Base-by-base conservation (phyloP, 2,329 filamentous ascomycete species). In the Penicillium fuscoglaucum region DNA sequence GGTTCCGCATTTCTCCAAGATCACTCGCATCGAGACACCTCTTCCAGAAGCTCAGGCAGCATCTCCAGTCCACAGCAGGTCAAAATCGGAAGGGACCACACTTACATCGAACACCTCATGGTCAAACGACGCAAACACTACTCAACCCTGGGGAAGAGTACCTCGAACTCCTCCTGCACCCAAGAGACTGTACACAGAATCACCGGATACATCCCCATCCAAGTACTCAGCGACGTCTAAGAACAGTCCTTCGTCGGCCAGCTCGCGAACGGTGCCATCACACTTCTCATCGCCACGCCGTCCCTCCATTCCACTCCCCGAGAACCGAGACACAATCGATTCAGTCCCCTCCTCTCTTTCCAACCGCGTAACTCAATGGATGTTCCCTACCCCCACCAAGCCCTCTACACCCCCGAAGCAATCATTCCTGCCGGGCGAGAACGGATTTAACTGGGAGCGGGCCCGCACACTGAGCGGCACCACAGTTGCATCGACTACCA, bases 381-480 rank as follows among this genome's bases (percentile, higher is more conserved):
- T 72, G 41, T 68, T 68, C 51, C 66, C 68, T 31, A 57, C 61
- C 19, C 59, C 41, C 45, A 59, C n/a, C 41, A 64, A 66, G 15
- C 29, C 54, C 40, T 49, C 51, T 31, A 19, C 53, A 5, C 51
- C 59, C 9, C 57, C 56, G 10, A 58, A 60, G 24, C 46, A 57
- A 40, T 48, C 59, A 6, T 64, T 63, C 13, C 59, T 65, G 28
- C 52, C 64, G 17, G 60, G 55, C 17, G 55, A 63, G n/a, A 62
- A 62, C 26, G 62, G 57, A 13, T 68, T 66, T 19, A 53, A 52
- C n/a, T 64, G 68, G 62, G 66, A 70, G 35, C 67, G 66, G 47
- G 64, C 67, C 50, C 74, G 72, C 28, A 75, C 71, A 1, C 48
- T 75, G 17, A 77, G 74, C 53, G 72, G 70, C 17, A 74, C 73